Percentiles rank a stretch among this genome's conserved stretches.
Conservation (phyloP, 495 filamentous ascomycete species). For the Neurospora intermedia region DNA sequence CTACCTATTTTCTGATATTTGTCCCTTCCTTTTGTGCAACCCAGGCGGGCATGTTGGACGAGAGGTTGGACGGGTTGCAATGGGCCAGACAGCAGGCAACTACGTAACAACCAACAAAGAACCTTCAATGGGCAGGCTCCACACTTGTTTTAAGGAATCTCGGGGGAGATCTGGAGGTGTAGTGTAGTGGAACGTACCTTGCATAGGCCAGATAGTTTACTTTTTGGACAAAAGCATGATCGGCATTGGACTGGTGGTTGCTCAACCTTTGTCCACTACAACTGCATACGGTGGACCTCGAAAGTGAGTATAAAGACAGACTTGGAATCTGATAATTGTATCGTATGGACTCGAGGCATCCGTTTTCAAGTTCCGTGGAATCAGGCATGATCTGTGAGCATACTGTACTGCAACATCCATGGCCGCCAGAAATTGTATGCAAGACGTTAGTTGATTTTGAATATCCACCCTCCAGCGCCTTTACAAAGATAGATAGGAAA, state of each 20-base stretch:
- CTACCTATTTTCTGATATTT: not conserved
- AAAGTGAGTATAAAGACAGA: not conserved
- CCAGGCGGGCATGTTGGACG: not conserved
- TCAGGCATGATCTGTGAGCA: too few relatives aligned
- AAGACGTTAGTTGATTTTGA: too few relatives aligned
- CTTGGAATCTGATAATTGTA: not conserved
- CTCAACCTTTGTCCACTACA: not conserved
- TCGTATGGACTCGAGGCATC: too few relatives aligned
- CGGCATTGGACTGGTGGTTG: not conserved
- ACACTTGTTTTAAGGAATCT: not conserved
- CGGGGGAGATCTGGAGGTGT: not conserved
- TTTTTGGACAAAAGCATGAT: not conserved
- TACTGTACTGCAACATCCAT: too few relatives aligned
- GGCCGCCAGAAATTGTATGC: too few relatives aligned
- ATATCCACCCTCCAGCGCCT: too few relatives aligned
- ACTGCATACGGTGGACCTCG: not conserved
- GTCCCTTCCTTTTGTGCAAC: not conserved
- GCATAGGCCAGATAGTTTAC: not conserved
- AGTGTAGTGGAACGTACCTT: not conserved
- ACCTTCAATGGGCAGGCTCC: not conserved
- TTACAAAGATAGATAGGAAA: too few relatives aligned
- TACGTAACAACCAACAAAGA: not conserved
- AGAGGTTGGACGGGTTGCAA: not conserved
- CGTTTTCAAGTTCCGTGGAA: too few relatives aligned
- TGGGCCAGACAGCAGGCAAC: not conserved